A percentile compares a stretch with the other conserved stretches of the same genome.
Evolutionary conservation across 1,139 yeast genomes (phyloP).

Genomic region (Pneumocystis canis): DNA sequence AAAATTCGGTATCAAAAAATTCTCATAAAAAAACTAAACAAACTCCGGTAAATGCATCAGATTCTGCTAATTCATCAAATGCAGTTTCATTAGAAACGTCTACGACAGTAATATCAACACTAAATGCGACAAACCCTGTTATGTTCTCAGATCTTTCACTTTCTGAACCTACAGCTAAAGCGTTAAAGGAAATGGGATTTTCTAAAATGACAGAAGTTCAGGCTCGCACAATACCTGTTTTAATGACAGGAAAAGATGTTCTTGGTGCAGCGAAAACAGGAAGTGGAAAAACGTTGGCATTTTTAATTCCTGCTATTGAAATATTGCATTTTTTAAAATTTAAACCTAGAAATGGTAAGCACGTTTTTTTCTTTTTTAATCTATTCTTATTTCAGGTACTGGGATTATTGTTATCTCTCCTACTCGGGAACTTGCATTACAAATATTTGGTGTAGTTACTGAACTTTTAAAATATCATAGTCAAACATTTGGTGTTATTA

Average conservation of each 20-base stretch:
- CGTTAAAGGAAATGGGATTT: slow-evolving; percentile 78
- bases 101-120: not conserved
- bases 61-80: not conserved
- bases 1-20: not conserved
- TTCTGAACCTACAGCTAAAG: slow-evolving; percentile 65
- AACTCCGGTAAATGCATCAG: not conserved
- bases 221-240: slow-evolving; percentile 86
- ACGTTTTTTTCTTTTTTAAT: not conserved
- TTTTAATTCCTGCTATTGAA: slow-evolving; percentile 88
- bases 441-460: slow-evolving; percentile 91
- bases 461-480: slow-evolving; percentile 83
- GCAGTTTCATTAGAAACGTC: not conserved
- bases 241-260: slow-evolving; percentile 88
- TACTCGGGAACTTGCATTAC: slow-evolving; percentile 85
- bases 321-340: slow-evolving; percentile 72
- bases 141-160: slow-evolving; percentile 46
- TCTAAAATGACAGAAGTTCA: slow-evolving; percentile 83
- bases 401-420: slow-evolving; percentile 82
- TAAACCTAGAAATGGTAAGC: slow-evolving; percentile 68
- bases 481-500: slow-evolving; percentile 90
- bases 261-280: slow-evolving; percentile 98
- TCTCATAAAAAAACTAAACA: not conserved
- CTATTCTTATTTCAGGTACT: slow-evolving; percentile 26
- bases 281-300: slow-evolving; percentile 92
- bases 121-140: slow-evolving; percentile 15